phyloP scores from a whole-genome alignment of 1,139 yeast genomes.

The Scheffersomyces parashehatae region DNA sequence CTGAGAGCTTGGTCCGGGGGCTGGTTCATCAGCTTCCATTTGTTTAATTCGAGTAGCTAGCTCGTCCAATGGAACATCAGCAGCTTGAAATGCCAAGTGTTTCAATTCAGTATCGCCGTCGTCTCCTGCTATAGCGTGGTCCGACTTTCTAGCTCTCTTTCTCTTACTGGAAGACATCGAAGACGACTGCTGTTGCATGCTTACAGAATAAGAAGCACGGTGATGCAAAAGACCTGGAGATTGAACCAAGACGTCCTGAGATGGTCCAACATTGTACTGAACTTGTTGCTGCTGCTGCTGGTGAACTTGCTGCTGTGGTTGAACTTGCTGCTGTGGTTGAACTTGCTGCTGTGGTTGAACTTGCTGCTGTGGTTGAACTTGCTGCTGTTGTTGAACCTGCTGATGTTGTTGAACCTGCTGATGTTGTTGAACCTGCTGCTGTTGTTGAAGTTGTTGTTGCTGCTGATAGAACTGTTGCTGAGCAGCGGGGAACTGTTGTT shows the following conservation, averaged over 20 bases:
- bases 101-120: conserved; percentile 50
- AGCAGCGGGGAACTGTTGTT: conserved; percentile 3
- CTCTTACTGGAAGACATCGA: conserved; percentile 6
- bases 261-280: background rate
- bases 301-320: conserved; percentile 5
- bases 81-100: conserved; percentile 45
- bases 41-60: conserved; percentile 51
- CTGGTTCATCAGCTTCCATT: conserved; percentile 39
- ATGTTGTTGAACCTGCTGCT: conserved; percentile 8
- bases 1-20: conserved; percentile 7
- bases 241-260: background rate
- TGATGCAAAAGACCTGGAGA: background rate
- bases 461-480: conserved; percentile 8
- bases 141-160: conserved; percentile 34
- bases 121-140: conserved; percentile 41
- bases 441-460: conserved; percentile 5
- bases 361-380: background rate
- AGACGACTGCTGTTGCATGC: background rate
- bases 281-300: conserved; percentile 10
- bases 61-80: conserved; percentile 47
- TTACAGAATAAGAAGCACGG: background rate
- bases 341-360: background rate
- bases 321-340: conserved; percentile 6
- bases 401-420: conserved; percentile 4
- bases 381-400: conserved; percentile 10